A percentile compares a stretch with the other conserved stretches of the same genome.
phyloP scores from a whole-genome alignment of 2,329 filamentous ascomycete species.

The Xylariaceae sp. region DNA sequence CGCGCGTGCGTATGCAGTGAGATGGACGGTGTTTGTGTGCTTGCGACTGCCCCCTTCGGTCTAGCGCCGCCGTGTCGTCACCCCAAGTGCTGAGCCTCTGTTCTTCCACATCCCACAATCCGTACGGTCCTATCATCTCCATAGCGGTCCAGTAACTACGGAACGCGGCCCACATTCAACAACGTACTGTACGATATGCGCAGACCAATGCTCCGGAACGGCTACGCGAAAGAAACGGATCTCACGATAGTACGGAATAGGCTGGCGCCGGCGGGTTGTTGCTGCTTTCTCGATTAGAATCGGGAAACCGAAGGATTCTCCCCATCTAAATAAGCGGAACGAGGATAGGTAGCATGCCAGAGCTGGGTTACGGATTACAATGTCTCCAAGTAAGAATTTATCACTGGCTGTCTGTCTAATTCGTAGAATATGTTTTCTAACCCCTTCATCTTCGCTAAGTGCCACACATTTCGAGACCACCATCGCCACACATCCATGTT shows the following conservation, averaged over 20 bases:
- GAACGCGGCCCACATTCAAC: too few species aligned
- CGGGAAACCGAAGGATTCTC: too few species aligned
- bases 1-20: not conserved
- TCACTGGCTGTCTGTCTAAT: too few species aligned
- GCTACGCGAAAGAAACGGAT: too few species aligned
- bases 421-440: not conserved
- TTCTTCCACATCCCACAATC: not conserved
- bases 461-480: slow-evolving; percentile 15
- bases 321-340: too few species aligned
- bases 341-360: not conserved
- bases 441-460: not conserved
- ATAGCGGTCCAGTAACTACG: too few species aligned
- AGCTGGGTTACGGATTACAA: too few species aligned
- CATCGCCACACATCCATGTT: slow-evolving; percentile 14
- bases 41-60: not conserved
- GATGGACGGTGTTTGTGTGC: not conserved
- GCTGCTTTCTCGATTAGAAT: too few species aligned
- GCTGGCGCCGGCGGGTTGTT: not conserved
- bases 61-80: not conserved
- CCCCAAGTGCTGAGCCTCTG: not conserved
- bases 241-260: not conserved
- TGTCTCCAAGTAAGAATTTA: too few species aligned
- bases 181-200: not conserved
- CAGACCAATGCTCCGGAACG: too few species aligned
- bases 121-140: not conserved